Percentiles rank a stretch among this genome's conserved stretches.
phyloP scores from a whole-genome alignment of 2,329 filamentous ascomycete species.

The Apiospora saccharicola region DNA sequence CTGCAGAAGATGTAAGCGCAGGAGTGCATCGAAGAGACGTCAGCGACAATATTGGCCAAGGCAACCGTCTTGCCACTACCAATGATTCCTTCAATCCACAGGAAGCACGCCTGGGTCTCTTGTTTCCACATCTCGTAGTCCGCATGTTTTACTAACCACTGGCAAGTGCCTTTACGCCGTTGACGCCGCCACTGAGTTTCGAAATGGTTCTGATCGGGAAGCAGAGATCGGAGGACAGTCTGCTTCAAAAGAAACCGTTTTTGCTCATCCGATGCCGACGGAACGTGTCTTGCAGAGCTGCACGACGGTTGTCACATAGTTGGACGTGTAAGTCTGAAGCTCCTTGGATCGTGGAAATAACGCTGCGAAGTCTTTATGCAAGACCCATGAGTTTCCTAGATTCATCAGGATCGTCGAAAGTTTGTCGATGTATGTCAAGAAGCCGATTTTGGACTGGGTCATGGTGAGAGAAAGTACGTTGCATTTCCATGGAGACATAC shows the following conservation, averaged over 20 bases:
- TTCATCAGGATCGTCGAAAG: neutral
- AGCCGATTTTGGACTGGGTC: neutral
- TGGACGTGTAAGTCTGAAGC: neutral
- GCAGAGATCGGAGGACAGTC: neutral
- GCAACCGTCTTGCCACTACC: neutral
- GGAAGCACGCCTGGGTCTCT: neutral
- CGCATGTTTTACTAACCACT: neutral
- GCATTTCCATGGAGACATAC: neutral
- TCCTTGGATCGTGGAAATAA: neutral
- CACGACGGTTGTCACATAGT: neutral
- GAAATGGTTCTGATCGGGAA: neutral
- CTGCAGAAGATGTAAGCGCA: neutral
- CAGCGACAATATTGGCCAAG: neutral
- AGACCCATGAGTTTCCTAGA: neutral
- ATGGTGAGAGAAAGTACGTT: neutral
- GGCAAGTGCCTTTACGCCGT: neutral
- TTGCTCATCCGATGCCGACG: accelerated
- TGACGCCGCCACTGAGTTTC: neutral
- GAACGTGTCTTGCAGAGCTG: neutral
- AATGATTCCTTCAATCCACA: neutral
- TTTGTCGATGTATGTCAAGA: neutral
- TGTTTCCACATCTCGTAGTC: neutral
- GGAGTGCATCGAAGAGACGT: neutral
- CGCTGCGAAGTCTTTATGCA: neutral
- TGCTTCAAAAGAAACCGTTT: neutral